These are phyloP conservation scores for Fusarium concolor DNA, from an alignment of 2,329 filamentous ascomycete species.

Conservation along the genomic window DNA sequence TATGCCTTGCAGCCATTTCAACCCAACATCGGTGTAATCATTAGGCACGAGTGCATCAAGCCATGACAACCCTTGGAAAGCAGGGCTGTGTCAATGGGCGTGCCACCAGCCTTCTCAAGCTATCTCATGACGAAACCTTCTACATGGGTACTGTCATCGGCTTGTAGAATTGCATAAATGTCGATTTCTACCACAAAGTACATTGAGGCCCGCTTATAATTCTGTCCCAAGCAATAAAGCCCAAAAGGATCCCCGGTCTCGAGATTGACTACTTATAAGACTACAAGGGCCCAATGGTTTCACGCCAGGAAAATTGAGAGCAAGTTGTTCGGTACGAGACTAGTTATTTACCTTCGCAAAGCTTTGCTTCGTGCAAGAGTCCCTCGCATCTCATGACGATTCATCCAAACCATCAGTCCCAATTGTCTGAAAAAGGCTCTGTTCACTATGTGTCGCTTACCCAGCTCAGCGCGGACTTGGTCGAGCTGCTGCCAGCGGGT, in stretches of 20 bases:
- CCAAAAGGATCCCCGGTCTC: neutral
- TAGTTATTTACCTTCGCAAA: neutral
- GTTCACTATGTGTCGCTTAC: constrained; percentile 26
- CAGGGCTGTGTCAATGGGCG: neutral
- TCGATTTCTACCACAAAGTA: neutral
- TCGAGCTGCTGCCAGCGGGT: constrained; percentile 39
- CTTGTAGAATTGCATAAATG: neutral
- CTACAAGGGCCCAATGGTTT: neutral
- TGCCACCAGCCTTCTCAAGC: neutral
- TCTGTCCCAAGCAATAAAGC: neutral
- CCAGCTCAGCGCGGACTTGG: constrained; percentile 6
- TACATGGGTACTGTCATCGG: neutral
- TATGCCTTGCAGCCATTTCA: constrained; percentile 13
- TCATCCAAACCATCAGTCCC: constrained; percentile 4
- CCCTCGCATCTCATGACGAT: constrained; percentile 37
- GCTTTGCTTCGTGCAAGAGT: constrained; percentile 7
- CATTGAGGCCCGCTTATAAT: constrained; percentile 23
- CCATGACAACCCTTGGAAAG: neutral
- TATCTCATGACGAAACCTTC: neutral
- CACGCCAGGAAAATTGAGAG: neutral
- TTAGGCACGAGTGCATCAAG: constrained; percentile 32
- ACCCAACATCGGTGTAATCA: constrained; percentile 17
- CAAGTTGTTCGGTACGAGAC: neutral
- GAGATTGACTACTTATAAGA: constrained; percentile 16
- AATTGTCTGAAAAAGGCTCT: constrained; percentile 10